A percentile compares a stretch with the other conserved stretches of the same genome.
Conservation (phyloP, 768 basidiomycete species). For the Collybia nuda region DNA sequence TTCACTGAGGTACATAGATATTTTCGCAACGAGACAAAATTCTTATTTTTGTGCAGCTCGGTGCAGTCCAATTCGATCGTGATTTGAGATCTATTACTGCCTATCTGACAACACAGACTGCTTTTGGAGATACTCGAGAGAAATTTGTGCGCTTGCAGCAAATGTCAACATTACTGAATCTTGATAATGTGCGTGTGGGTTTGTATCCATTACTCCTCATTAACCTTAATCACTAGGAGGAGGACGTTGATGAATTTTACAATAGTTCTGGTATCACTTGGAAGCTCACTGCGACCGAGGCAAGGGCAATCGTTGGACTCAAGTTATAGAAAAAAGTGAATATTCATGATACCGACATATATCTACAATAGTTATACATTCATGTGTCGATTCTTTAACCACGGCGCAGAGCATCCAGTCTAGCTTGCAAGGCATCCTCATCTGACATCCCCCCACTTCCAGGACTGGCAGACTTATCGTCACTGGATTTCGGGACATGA, state of each 20-base stretch:
- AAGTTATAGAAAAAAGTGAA: conserved; percentile 34
- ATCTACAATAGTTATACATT: neutral
- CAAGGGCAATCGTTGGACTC: conserved; percentile 64
- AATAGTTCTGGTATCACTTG: conserved; percentile 90
- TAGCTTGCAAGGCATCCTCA: conserved; percentile 91
- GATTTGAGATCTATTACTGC: conserved; percentile 84
- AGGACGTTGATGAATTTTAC: conserved; percentile 94
- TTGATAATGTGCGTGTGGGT: conserved; percentile 62
- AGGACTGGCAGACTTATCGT: conserved; percentile 27
- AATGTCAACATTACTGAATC: conserved; percentile 86
- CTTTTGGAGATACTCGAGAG: conserved; percentile 87
- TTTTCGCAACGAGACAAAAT: neutral
- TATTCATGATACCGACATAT: neutral
- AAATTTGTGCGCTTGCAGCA: conserved; percentile 93
- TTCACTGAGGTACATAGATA: conserved; percentile 73
- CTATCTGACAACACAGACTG: conserved; percentile 85
- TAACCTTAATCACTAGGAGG: conserved; percentile 56
- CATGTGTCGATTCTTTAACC: conserved; percentile 35
- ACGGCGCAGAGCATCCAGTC: conserved; percentile 85
- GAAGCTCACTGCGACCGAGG: conserved; percentile 79
- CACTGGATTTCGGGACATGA: conserved; percentile 20
- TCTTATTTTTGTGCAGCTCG: conserved; percentile 55
- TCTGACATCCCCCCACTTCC: conserved; percentile 55
- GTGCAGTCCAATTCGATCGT: conserved; percentile 92
- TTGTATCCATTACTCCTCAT: neutral